phyloP scores from a whole-genome alignment of 331 rosid genomes.

The Malus hybrid region DNA sequence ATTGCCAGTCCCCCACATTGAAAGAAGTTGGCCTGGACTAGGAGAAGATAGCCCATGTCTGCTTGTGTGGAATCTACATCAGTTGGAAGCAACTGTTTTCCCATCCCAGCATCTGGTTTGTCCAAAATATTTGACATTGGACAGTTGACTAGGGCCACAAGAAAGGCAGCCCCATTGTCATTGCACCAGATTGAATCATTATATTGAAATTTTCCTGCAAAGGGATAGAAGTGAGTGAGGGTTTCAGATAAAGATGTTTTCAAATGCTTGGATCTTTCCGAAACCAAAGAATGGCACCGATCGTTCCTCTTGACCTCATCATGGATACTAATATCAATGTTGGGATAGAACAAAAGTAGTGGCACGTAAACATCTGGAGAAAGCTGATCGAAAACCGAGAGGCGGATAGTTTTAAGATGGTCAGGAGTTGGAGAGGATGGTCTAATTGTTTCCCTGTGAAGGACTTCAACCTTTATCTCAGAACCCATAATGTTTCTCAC shows the following conservation, averaged over 20 bases:
- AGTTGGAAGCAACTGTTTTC: background rate
- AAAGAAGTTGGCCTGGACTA: background rate
- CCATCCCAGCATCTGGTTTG: background rate
- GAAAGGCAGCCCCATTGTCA: background rate
- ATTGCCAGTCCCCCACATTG: background rate
- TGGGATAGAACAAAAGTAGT: too few species aligned
- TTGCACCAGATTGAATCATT: background rate
- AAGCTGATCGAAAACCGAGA: too few species aligned
- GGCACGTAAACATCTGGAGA: too few species aligned
- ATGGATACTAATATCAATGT: too few species aligned
- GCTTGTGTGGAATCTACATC: background rate
- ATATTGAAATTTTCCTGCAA: background rate
- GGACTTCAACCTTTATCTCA: too few species aligned
- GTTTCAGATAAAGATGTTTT: constrained; percentile 12
- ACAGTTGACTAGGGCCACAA: background rate
- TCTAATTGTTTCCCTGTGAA: too few species aligned
- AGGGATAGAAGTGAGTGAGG: background rate
- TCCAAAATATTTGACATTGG: background rate
- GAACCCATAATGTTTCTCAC: too few species aligned
- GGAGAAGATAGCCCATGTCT: background rate
- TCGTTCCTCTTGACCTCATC: too few species aligned
- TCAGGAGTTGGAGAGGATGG: too few species aligned
- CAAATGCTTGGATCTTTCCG: background rate
- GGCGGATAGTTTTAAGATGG: too few species aligned
- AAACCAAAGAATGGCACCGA: background rate